phyloP scores from a whole-genome alignment of 495 filamentous ascomycete species.

The Podospora australis region DNA sequence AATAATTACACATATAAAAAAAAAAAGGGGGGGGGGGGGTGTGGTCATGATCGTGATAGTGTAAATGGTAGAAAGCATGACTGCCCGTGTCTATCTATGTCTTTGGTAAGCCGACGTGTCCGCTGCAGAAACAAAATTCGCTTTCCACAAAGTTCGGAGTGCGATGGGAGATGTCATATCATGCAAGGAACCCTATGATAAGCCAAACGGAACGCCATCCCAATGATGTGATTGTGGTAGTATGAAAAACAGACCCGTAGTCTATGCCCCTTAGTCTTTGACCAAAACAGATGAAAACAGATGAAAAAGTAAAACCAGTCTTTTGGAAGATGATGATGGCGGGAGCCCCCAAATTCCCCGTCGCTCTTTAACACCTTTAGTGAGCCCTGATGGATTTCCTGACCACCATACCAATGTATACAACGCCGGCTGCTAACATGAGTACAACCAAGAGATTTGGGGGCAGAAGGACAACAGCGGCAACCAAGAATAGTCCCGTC shows the following conservation, averaged over 20 bases:
- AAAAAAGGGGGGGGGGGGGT: too few species aligned
- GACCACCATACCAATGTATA: constrained; percentile 22
- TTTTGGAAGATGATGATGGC: constrained; percentile 5
- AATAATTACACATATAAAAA: too few species aligned
- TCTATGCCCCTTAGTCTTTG: not conserved
- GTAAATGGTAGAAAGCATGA: too few species aligned
- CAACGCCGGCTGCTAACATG: constrained; percentile 13
- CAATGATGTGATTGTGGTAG: constrained; percentile 1
- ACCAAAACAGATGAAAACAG: not conserved
- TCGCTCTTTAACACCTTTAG: not conserved
- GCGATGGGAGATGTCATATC: not conserved
- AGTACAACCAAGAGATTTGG: constrained; percentile 24
- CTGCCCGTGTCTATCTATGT: too few species aligned
- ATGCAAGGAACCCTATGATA: not conserved
- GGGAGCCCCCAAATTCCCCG: not conserved
- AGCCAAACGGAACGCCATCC: constrained; percentile 1
- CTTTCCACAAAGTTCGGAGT: too few species aligned
- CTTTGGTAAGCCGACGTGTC: too few species aligned
- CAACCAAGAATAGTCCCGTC: constrained; percentile 24
- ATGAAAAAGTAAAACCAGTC: constrained; percentile 5
- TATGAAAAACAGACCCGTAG: constrained; percentile 5
- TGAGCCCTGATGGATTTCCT: constrained; percentile 8
- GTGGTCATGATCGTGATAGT: too few species aligned
- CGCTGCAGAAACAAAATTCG: too few species aligned
- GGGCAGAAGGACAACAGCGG: constrained; percentile 32